phyloP scores from a whole-genome alignment of 176 grass and related monocot species.

The Oropetium thomaeum region DNA sequence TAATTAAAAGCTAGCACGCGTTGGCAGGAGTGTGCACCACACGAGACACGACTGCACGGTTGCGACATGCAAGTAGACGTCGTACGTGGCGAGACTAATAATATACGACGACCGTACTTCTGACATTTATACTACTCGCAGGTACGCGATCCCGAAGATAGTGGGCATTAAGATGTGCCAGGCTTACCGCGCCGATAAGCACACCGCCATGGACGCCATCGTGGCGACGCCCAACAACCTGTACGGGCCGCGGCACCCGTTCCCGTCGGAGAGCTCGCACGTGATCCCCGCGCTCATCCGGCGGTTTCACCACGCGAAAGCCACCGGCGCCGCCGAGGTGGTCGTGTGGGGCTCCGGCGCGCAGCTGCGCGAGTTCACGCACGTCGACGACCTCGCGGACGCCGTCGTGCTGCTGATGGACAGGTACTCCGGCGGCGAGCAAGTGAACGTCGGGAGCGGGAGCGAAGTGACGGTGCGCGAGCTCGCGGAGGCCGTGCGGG shows the following conservation, averaged over 20 bases:
- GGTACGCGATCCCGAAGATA: slow-evolving; percentile 53
- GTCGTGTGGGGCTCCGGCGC: slow-evolving; percentile 70
- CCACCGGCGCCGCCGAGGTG: slow-evolving; percentile 34
- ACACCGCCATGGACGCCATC: slow-evolving; percentile 48
- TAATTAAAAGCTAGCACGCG: too few species aligned
- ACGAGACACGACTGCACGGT: neutral
- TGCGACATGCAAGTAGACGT: neutral
- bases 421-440: slow-evolving; percentile 31
- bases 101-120: too few species aligned
- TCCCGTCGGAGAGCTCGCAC: slow-evolving; percentile 38
- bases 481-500: slow-evolving; percentile 55
- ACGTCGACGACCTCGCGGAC: slow-evolving; percentile 53
- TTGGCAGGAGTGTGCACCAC: too few species aligned
- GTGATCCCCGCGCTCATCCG: slow-evolving; percentile 73
- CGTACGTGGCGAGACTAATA: too few species aligned
- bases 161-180: slow-evolving; percentile 68
- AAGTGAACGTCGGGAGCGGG: slow-evolving; percentile 37
- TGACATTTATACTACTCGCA: neutral
- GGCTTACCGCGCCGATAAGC: slow-evolving; percentile 47
- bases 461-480: slow-evolving; percentile 38
- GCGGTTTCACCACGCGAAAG: slow-evolving; percentile 73
- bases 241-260: slow-evolving; percentile 47
- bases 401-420: slow-evolving; percentile 51
- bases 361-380: slow-evolving; percentile 60
- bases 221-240: slow-evolving; percentile 46